Evolutionary conservation across 1,284 basidiomycete genomes (phyloP).

Genomic region (Puccinia sorghi): DNA sequence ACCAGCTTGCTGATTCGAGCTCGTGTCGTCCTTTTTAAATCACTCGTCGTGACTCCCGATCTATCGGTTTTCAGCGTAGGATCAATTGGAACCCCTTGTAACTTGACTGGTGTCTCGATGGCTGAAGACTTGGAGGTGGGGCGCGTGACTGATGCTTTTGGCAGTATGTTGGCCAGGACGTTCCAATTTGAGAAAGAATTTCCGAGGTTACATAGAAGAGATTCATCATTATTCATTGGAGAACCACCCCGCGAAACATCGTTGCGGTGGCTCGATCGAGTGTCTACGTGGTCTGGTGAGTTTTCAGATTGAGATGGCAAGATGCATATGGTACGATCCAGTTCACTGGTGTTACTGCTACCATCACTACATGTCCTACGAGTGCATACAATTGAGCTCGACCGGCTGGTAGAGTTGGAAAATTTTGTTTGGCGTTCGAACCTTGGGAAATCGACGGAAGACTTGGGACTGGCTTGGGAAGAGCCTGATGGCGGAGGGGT

Average conservation of each 20-base stretch:
- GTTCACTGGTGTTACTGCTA: conserved; percentile 16
- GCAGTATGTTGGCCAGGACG: conserved; percentile 21
- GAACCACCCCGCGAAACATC: conserved; percentile 11
- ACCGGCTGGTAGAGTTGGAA: conserved; percentile 32
- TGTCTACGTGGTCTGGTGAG: background rate
- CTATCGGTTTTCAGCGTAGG: conserved; percentile 48
- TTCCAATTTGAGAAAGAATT: conserved; percentile 53
- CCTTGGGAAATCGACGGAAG: conserved; percentile 6
- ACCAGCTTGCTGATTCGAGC: conserved; percentile 67
- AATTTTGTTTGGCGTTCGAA: conserved; percentile 12
- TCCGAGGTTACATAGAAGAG: conserved; percentile 57
- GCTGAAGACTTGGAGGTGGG: conserved; percentile 52
- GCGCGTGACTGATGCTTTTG: conserved; percentile 50
- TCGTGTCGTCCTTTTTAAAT: conserved; percentile 52
- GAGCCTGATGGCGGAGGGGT: conserved; percentile 25
- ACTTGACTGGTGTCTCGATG: conserved; percentile 38
- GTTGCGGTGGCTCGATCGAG: conserved; percentile 6
- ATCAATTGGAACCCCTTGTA: conserved; percentile 44
- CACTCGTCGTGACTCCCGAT: conserved; percentile 48
- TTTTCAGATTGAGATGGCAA: conserved; percentile 32
- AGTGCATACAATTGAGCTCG: conserved; percentile 29
- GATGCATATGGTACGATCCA: conserved; percentile 11
- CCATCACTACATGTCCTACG: conserved; percentile 24
- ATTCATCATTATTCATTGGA: conserved; percentile 51
- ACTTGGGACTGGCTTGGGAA: conserved; percentile 26